phyloP scores from a whole-genome alignment of 176 grass and related monocot species.

The Stipa capillata region DNA sequence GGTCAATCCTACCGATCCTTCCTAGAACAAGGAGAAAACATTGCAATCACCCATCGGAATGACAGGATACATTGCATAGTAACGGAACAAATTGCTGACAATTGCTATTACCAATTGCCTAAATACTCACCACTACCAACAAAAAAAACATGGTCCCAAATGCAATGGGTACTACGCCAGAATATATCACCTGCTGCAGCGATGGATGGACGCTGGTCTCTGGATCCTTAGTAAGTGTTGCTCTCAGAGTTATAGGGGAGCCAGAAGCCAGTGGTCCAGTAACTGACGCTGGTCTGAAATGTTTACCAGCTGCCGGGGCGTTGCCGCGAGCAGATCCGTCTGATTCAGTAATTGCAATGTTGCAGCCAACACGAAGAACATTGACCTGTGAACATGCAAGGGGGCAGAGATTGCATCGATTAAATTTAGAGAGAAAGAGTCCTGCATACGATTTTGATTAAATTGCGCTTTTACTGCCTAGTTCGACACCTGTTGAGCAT shows the following conservation, averaged over 20 bases:
- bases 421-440: too few relatives aligned
- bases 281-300: conserved; percentile 17
- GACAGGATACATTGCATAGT: background rate
- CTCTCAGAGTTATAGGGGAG: too few relatives aligned
- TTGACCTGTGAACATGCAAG: too few relatives aligned
- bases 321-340: background rate
- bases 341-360: too few relatives aligned
- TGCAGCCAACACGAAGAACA: too few relatives aligned
- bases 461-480: too few relatives aligned
- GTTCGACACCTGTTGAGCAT: too few relatives aligned
- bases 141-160: background rate
- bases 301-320: conserved; percentile 15
- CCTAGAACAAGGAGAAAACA: too few relatives aligned
- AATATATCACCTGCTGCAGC: conserved; percentile 2
- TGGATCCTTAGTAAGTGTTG: conserved; percentile 9
- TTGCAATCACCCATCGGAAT: background rate
- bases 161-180: background rate
- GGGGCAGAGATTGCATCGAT: too few relatives aligned
- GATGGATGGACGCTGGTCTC: background rate
- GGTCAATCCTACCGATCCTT: conserved; percentile 27
- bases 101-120: background rate
- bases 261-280: conserved; percentile 16
- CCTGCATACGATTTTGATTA: too few relatives aligned
- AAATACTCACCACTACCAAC: background rate
- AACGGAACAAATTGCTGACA: background rate